A percentile compares a stretch with the other conserved stretches of the same genome.
These are phyloP conservation scores for Fusarium staphyleae DNA, from an alignment of 2,329 filamentous ascomycete genomes.

Conservation along the genomic window DNA sequence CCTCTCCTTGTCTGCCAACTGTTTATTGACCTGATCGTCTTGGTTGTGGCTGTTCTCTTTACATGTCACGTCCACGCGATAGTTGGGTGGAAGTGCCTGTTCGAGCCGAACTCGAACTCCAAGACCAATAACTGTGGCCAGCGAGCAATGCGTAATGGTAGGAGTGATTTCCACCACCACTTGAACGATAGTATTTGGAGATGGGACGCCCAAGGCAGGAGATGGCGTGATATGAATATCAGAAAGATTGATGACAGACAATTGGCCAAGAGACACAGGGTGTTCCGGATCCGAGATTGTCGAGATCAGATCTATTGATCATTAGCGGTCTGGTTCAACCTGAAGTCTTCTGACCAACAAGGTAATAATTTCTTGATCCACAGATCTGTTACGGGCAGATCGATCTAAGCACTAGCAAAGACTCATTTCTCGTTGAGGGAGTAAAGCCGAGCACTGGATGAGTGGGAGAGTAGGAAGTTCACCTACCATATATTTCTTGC, in stretches of 20 bases:
- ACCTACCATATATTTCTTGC: constrained; percentile 91
- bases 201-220: constrained; percentile 49
- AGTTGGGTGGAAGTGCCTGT: constrained; percentile 88
- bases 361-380: too few species aligned
- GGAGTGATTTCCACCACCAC: constrained; percentile 92
- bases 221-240: constrained; percentile 78
- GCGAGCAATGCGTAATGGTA: constrained; percentile 94
- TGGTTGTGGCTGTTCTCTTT: constrained; percentile 97
- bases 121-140: constrained; percentile 94
- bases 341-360: too few species aligned
- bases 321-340: constrained; percentile 23
- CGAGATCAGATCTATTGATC: constrained; percentile 79
- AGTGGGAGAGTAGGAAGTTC: not conserved
- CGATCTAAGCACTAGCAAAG: too few species aligned
- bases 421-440: too few species aligned
- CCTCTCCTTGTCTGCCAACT: constrained; percentile 93
- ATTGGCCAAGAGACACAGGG: constrained; percentile 88
- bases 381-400: too few species aligned
- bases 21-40: constrained; percentile 95
- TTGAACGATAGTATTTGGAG: constrained; percentile 66
- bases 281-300: constrained; percentile 97
- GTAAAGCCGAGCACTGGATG: too few species aligned
- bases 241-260: constrained; percentile 94
- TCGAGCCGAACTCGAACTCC: constrained; percentile 91
- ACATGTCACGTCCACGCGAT: constrained; percentile 89